A percentile compares a stretch with the other conserved stretches of the same genome.
These are phyloP conservation scores for Ceratobasidium sp. DNA, from an alignment of 1,284 basidiomycete species.

Conservation along the genomic window DNA sequence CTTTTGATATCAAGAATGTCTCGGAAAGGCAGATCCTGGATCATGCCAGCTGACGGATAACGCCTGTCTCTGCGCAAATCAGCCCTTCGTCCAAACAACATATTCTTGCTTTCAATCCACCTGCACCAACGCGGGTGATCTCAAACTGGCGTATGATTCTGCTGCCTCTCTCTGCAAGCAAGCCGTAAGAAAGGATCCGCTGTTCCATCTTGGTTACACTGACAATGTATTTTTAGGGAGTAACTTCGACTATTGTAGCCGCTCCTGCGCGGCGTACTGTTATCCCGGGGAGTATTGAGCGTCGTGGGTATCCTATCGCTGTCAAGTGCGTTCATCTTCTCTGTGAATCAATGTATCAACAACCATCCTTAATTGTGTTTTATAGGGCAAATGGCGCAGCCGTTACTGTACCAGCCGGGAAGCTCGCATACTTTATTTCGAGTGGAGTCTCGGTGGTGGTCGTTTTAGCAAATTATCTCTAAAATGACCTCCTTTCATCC, in stretches of 20 bases:
- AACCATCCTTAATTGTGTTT: not conserved
- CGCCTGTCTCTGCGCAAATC: constrained; percentile 21
- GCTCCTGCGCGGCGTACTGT: constrained; percentile 26
- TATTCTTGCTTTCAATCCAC: constrained; percentile 27
- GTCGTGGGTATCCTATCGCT: constrained; percentile 8
- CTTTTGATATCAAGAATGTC: constrained; percentile 15
- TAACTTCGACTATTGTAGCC: constrained; percentile 16
- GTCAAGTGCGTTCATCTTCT: not conserved
- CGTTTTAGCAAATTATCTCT: not conserved
- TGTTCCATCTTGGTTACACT: constrained; percentile 46
- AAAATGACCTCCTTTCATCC: not conserved
- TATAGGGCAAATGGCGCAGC: constrained; percentile 3
- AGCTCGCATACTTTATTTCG: not conserved
- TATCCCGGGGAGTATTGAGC: not conserved
- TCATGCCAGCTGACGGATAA: constrained; percentile 19
- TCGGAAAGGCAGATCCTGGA: constrained; percentile 18
- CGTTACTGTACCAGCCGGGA: too few relatives aligned
- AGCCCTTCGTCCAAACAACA: constrained; percentile 16
- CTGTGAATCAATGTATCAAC: not conserved
- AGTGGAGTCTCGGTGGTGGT: not conserved
- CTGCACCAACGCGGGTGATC: constrained; percentile 1
- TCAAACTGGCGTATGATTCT: constrained; percentile 16
- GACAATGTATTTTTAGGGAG: constrained; percentile 8
- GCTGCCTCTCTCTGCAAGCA: constrained; percentile 6
- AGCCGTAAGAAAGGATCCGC: constrained; percentile 6